Evolutionary conservation across 345 rosid genomes (phyloP).

Genomic region (sweet orange (Citrus sinensis)): DNA sequence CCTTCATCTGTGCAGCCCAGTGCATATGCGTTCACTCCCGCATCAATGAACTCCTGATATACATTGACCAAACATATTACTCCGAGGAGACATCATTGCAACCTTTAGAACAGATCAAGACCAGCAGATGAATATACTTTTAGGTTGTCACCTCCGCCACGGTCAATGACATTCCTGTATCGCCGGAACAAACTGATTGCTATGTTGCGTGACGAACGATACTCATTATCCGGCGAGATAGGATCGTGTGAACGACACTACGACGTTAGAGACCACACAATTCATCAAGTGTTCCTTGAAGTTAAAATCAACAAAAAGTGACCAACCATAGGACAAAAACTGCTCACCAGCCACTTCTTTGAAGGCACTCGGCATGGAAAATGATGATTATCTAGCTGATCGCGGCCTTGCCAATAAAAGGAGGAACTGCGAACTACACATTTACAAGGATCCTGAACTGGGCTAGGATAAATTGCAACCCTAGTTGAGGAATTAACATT

Average conservation of each 20-base stretch:
- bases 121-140: slow-evolving; percentile 53
- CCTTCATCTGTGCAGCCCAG: slow-evolving; percentile 86
- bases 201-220: slow-evolving; percentile 83
- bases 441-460: slow-evolving; percentile 21
- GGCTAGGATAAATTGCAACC: slow-evolving; percentile 25
- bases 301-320: not conserved
- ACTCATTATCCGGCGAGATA: slow-evolving; percentile 65
- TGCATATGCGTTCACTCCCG: slow-evolving; percentile 89
- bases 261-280: slow-evolving; percentile 11
- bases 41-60: slow-evolving; percentile 72
- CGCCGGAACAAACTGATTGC: slow-evolving; percentile 82
- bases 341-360: slow-evolving; percentile 60
- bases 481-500: slow-evolving; percentile 25
- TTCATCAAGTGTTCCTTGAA: not conserved
- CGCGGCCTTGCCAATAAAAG: slow-evolving; percentile 35
- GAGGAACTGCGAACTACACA: slow-evolving; percentile 27
- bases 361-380: slow-evolving; percentile 22
- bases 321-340: not conserved
- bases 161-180: slow-evolving; percentile 74
- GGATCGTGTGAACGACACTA: slow-evolving; percentile 57
- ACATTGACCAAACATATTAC: slow-evolving; percentile 20
- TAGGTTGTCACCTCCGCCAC: slow-evolving; percentile 92
- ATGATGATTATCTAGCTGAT: slow-evolving; percentile 27
- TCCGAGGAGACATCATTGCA: slow-evolving; percentile 6
- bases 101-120: slow-evolving; percentile 15